phyloP scores from a whole-genome alignment of 192 early-diverging fungal genomes.

The Linnemannia exigua region DNA sequence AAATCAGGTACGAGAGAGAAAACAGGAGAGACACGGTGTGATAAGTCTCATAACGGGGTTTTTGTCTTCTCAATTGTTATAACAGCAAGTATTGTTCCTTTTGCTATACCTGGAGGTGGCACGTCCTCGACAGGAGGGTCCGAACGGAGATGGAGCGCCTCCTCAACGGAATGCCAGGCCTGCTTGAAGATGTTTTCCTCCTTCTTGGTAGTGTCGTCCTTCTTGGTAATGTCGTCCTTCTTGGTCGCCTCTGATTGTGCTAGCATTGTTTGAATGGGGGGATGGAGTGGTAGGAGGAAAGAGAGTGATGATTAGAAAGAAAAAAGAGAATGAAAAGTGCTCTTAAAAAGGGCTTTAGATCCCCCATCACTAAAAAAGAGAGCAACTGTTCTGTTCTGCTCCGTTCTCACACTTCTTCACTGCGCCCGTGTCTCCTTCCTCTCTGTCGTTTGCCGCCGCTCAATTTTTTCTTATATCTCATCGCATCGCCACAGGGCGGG shows the following conservation, averaged over 20 bases:
- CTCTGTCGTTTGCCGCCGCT: neutral
- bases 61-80: neutral
- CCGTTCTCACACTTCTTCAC: no score
- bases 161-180: conserved; percentile 41
- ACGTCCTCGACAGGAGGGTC: conserved; percentile 33
- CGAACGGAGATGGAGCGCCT: conserved; percentile 40
- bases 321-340: neutral
- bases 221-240: neutral
- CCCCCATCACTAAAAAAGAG: neutral
- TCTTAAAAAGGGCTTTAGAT: neutral
- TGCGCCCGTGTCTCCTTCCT: neutral
- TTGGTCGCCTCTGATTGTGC: conserved; percentile 16
- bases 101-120: conserved; percentile 37
- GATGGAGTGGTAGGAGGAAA: neutral
- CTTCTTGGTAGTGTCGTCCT: conserved; percentile 18
- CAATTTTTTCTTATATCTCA: neutral
- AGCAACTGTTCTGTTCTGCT: neutral
- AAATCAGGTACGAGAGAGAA: conserved; percentile 4
- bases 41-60: neutral
- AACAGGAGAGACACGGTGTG: neutral
- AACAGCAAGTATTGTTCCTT: no score
- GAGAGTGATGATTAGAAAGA: neutral
- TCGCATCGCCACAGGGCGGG: neutral
- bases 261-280: conserved; percentile 15
- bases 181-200: conserved; percentile 51